Conservation (phyloP, 257 asterid genomes). For the Rehmannia glutinosa region DNA sequence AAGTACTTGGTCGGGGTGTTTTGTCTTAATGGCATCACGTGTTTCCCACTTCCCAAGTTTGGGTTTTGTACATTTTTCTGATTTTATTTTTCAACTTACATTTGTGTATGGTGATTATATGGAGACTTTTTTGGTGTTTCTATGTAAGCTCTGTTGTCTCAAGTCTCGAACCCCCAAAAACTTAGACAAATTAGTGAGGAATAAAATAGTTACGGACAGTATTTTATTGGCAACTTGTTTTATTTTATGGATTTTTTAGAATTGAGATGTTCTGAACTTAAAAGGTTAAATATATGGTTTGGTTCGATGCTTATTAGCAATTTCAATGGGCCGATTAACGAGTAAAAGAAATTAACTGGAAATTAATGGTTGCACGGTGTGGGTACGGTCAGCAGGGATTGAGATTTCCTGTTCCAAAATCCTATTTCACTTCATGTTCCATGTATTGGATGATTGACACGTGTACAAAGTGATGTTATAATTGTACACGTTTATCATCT, state of each 20-base stretch:
- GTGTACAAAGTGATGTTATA: too few species aligned
- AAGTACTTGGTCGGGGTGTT: conserved; percentile 87
- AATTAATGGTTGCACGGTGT: too few species aligned
- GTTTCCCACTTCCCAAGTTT: conserved; percentile 56
- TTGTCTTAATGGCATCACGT: conserved; percentile 93
- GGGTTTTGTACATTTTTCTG: conserved; percentile 43
- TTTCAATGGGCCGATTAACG: neutral
- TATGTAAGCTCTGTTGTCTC: conserved; percentile 29
- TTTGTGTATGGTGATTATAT: conserved; percentile 28
- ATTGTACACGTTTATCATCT: too few species aligned
- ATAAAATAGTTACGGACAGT: conserved; percentile 14
- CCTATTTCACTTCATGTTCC: too few species aligned
- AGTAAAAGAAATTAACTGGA: too few species aligned
- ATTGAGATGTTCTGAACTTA: neutral
- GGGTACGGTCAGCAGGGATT: too few species aligned
- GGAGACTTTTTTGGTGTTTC: conserved; percentile 30
- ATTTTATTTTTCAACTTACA: conserved; percentile 15
- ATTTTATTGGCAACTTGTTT: conserved; percentile 20
- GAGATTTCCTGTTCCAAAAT: too few species aligned
- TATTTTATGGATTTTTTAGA: neutral
- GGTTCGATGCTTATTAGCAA: too few species aligned
- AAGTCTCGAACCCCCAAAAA: conserved; percentile 29
- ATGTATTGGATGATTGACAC: too few species aligned
- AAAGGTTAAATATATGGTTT: neutral
- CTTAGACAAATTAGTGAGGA: conserved; percentile 20